Base-by-base conservation (phyloP, 768 basidiomycete genomes). In the Tulasnella sp. region DNA sequence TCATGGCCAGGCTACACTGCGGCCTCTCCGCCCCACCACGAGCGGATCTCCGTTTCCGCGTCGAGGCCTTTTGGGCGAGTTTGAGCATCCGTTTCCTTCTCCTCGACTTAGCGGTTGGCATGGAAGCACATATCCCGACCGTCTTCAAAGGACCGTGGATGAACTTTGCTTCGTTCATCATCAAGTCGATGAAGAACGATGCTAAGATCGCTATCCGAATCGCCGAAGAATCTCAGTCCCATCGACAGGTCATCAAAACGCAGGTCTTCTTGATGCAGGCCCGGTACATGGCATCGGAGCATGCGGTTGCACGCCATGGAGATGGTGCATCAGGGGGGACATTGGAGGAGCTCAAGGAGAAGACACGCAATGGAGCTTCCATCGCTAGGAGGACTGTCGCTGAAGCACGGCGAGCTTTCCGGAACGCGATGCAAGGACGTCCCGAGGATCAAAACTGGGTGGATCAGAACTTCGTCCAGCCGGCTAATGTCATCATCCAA, bases 61-160 rank as follows among this genome's bases (percentile, higher is more conserved):
- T 84, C 7, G 83, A 85, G 66, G 82, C 82, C 0, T 73, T 82
- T 52, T 80, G 78, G 76, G 63, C 70, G 15, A 76, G 78, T 4
- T 66, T 86, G 38, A 69, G 78, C 29, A 69, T 82, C 22, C 78
- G 83, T 2, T 73, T 82, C 60, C 65, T 70, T 9, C 67, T 87
- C 30, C 73, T 68, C 21, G 68, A 76, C 42, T 63, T 84, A 56
- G 75, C 73, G 2, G 67, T 38, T 15, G 34, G 34, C 34, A 38
- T 38, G 34, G 15, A 38, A 15, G 59, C 22, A 54, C 65, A 0
- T 78, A 78, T 73, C 65, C 43, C 30, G 24, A 42, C 25, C 42
- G 44, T 9, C 42, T 43, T 17, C 43, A 24, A 9, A 29, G 54
- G 15, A 46, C 10, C 24, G n/a, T 56, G 3, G 54, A 56, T 22